Conservation (phyloP, 306 rosid species). For the Pachyrhizus erosus region DNA sequence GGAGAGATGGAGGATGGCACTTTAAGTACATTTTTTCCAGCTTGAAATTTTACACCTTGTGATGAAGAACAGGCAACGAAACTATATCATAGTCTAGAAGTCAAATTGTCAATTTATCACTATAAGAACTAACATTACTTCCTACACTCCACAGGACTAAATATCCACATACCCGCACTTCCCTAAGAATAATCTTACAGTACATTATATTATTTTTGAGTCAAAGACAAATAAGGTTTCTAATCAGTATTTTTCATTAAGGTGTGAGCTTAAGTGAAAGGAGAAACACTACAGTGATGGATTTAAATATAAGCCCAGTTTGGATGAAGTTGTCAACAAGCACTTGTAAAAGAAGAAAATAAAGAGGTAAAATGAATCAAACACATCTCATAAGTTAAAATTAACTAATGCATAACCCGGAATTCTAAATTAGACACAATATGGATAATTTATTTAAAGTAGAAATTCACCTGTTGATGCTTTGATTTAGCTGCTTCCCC, state of each 20-base stretch:
- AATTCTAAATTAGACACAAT: slow-evolving; percentile 19
- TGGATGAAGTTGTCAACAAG: not conserved
- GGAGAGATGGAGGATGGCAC: slow-evolving; percentile 13
- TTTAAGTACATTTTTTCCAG: not conserved
- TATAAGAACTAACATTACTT: not conserved
- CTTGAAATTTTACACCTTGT: not conserved
- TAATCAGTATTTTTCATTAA: not conserved
- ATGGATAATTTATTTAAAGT: slow-evolving; percentile 10
- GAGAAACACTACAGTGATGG: not conserved
- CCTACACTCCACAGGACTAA: not conserved
- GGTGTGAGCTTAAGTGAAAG: not conserved
- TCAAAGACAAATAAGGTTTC: not conserved
- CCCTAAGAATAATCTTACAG: not conserved
- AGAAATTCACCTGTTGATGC: slow-evolving; percentile 58
- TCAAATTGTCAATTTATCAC: not conserved
- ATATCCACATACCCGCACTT: not conserved
- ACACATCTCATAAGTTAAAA: not conserved
- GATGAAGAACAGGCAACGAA: not conserved
- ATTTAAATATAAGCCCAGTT: too few species aligned
- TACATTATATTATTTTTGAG: not conserved
- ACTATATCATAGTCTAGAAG: not conserved
- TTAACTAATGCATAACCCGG: not conserved
- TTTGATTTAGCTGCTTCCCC: slow-evolving; percentile 86
- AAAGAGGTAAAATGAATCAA: not conserved
- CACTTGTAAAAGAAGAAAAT: not conserved